Evolutionary conservation across 352 stramenopile genomes (phyloP).

Genomic region (Phytopythium helicoides): DNA sequence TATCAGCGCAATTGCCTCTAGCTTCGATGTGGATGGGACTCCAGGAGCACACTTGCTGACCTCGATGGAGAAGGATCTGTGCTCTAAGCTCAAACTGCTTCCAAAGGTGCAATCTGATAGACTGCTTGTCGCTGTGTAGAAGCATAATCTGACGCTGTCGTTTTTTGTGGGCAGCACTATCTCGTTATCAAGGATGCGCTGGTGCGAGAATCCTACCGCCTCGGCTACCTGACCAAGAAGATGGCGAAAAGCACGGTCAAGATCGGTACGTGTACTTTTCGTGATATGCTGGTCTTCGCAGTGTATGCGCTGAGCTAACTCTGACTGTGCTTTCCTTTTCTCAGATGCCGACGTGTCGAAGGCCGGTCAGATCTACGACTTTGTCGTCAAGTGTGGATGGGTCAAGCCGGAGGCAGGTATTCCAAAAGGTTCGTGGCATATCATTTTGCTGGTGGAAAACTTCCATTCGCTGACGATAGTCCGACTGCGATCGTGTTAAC

Average conservation of each 20-base stretch:
- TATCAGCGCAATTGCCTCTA: slow-evolving; percentile 32
- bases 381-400: slow-evolving; percentile 89
- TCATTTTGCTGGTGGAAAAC: too few relatives aligned
- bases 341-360: slow-evolving; percentile 71
- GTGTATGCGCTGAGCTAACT: too few relatives aligned
- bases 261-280: slow-evolving; percentile 59
- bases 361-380: slow-evolving; percentile 86
- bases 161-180: slow-evolving; percentile 85
- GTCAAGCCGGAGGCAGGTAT: slow-evolving; percentile 61
- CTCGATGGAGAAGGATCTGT: slow-evolving; percentile 89
- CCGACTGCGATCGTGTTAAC: too few relatives aligned
- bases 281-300: slow-evolving; percentile 20
- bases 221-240: slow-evolving; percentile 74
- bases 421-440: slow-evolving; percentile 62
- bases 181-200: slow-evolving; percentile 94
- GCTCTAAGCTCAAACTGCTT: slow-evolving; percentile 87
- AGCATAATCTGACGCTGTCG: background rate
- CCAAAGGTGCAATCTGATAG: slow-evolving; percentile 58
- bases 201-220: slow-evolving; percentile 84
- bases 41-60: slow-evolving; percentile 88
- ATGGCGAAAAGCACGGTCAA: slow-evolving; percentile 88
- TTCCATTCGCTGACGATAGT: too few relatives aligned
- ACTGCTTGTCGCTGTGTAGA: background rate
- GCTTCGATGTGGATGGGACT: slow-evolving; percentile 77
- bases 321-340: slow-evolving; percentile 9